Conservation (phyloP, 768 basidiomycete genomes). For the Lactarius tabidus region DNA sequence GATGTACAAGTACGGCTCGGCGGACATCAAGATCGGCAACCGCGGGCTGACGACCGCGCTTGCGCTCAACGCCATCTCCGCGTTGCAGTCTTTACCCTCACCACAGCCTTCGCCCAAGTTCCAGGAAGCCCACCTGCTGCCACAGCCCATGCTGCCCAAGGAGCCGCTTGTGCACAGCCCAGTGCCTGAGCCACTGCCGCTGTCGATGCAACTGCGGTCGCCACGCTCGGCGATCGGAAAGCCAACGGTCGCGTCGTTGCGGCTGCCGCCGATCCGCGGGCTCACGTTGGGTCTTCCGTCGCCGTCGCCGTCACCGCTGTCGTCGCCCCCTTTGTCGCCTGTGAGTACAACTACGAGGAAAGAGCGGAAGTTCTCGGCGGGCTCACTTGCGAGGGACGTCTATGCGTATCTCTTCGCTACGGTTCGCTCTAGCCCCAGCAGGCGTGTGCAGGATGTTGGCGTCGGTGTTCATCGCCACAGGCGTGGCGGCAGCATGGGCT, state of each 20-base stretch:
- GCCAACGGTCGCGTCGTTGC: no score
- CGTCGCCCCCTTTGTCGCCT: not conserved
- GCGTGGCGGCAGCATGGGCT: not conserved
- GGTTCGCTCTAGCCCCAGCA: not conserved
- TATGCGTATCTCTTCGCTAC: slow-evolving; percentile 10
- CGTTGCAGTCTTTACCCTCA: slow-evolving; percentile 19
- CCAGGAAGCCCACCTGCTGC: no score
- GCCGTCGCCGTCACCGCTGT: not conserved
- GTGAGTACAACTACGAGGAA: not conserved
- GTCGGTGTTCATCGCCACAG: not conserved
- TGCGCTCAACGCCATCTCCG: slow-evolving; percentile 47
- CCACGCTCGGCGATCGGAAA: no score
- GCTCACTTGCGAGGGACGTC: slow-evolving; percentile 1
- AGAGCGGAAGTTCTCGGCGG: not conserved
- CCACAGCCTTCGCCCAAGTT: no score
- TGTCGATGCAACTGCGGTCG: no score
- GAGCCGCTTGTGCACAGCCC: no score
- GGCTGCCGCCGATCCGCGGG: not conserved
- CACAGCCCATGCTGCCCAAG: no score
- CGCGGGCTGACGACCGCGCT: slow-evolving; percentile 52
- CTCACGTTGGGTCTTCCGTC: not conserved
- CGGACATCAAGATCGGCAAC: slow-evolving; percentile 49
- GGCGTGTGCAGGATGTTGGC: not conserved
- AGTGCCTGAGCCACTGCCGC: no score
- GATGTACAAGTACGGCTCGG: slow-evolving; percentile 52